phyloP scores from a whole-genome alignment of 169 alveolate species.

The Plasmodium yoelii region DNA sequence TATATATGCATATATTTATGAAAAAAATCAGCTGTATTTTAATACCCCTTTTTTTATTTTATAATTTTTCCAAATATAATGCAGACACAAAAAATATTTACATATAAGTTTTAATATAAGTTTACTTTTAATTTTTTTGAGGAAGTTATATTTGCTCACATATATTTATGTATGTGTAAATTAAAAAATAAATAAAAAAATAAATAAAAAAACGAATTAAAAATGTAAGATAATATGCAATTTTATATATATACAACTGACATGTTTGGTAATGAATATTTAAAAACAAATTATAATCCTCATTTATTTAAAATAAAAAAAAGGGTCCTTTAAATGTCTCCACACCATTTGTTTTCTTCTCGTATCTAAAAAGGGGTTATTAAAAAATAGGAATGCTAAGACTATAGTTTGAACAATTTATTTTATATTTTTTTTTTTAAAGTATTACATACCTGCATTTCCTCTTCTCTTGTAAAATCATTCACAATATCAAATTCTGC shows the following conservation, averaged over 20 bases:
- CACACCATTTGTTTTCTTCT: constrained; percentile 97
- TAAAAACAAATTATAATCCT: too few species aligned
- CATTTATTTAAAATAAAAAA: too few species aligned
- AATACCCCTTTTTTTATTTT: too few species aligned
- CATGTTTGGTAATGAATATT: too few species aligned
- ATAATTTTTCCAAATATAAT: too few species aligned
- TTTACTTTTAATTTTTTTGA: too few species aligned
- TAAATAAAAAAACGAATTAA: background rate
- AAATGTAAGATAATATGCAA: background rate
- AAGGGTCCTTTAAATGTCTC: constrained; percentile 84
- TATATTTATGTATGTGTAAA: background rate
- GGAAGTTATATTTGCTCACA: background rate
- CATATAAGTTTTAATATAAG: background rate
- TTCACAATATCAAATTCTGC: constrained; percentile 94
- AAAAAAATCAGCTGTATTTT: background rate
- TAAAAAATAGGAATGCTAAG: background rate
- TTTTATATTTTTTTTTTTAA: background rate
- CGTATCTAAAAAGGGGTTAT: constrained; percentile 87
- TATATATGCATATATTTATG: constrained; percentile 5
- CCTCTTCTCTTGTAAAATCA: constrained; percentile 98
- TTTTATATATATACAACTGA: background rate
- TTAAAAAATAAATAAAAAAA: too few species aligned
- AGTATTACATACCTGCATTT: constrained; percentile 79
- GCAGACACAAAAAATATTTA: too few species aligned
- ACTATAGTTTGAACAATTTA: background rate